Evolutionary conservation across 768 basidiomycete species (phyloP).

Genomic region (Chlorophyllum brunneum): DNA sequence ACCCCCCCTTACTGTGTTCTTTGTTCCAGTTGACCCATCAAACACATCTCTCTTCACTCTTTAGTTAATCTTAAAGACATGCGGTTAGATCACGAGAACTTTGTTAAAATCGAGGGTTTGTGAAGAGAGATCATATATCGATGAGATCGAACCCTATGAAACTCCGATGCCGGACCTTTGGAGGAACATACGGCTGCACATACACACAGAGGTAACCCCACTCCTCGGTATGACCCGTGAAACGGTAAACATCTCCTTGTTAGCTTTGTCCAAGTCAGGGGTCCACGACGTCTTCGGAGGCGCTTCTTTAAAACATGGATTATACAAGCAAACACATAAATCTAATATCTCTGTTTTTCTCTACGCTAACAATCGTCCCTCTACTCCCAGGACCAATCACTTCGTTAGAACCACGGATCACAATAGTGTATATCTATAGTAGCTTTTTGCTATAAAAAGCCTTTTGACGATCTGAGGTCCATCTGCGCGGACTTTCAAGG

Average conservation of each 20-base stretch:
- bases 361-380: not conserved
- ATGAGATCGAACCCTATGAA: too few species aligned
- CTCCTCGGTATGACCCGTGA: too few species aligned
- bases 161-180: too few species aligned
- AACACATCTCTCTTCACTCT: not conserved
- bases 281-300: too few species aligned
- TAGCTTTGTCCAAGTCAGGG: too few species aligned
- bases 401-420: constrained; percentile 1
- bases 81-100: not conserved
- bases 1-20: too few species aligned
- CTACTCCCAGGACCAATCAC: not conserved
- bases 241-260: too few species aligned
- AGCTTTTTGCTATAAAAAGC: constrained; percentile 11
- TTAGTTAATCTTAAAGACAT: not conserved
- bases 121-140: not conserved
- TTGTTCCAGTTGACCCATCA: too few species aligned
- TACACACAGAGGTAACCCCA: too few species aligned
- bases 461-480: constrained; percentile 6
- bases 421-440: not conserved
- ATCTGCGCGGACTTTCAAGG: constrained; percentile 9
- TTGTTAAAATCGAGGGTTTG: not conserved
- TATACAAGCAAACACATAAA: not conserved
- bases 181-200: too few species aligned
- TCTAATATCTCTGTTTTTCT: not conserved
- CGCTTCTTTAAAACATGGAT: not conserved